These are phyloP conservation scores for Lomentospora prolificans DNA, from an alignment of 2,329 filamentous ascomycete species.

Conservation along the genomic window DNA sequence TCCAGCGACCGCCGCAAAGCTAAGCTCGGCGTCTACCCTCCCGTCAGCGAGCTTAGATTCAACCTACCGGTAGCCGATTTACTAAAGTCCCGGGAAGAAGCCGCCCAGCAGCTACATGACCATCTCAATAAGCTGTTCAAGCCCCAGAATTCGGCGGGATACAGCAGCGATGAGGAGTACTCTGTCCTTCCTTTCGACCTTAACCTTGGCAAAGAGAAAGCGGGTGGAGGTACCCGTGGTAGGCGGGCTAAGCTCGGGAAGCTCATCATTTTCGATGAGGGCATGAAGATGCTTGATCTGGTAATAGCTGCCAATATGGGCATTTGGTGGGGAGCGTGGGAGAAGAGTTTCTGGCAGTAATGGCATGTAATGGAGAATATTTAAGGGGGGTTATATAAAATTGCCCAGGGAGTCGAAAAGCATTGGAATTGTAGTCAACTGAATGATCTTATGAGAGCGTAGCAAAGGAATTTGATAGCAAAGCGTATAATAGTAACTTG, in stretches of 20 bases:
- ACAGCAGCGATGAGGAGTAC: conserved; percentile 30
- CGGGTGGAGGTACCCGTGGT: conserved; percentile 76
- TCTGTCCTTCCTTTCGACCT: conserved; percentile 41
- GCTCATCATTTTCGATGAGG: conserved; percentile 79
- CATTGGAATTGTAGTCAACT: too few relatives aligned
- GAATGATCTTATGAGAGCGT: too few relatives aligned
- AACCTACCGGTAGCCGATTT: conserved; percentile 61
- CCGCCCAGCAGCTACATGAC: conserved; percentile 16
- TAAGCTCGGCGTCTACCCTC: conserved; percentile 17
- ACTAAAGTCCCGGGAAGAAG: conserved; percentile 27
- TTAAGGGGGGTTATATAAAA: too few relatives aligned
- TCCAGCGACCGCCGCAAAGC: conserved; percentile 20
- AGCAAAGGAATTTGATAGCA: too few relatives aligned
- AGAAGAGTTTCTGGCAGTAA: conserved; percentile 32
- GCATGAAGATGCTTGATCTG: conserved; percentile 90
- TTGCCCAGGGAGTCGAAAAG: too few relatives aligned
- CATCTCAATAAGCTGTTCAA: conserved; percentile 33
- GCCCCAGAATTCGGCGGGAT: conserved; percentile 19
- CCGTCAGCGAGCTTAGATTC: conserved; percentile 79
- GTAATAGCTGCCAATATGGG: conserved; percentile 85
- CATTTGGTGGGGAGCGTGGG: conserved; percentile 88
- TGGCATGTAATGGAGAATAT: neutral
- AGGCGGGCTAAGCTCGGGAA: conserved; percentile 90
- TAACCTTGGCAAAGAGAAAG: conserved; percentile 69
- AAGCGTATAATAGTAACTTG: too few relatives aligned